These are phyloP conservation scores for Bolboschoenoplectus hybrid DNA, from an alignment of 202 grass and related monocot genomes.

Conservation along the genomic window DNA sequence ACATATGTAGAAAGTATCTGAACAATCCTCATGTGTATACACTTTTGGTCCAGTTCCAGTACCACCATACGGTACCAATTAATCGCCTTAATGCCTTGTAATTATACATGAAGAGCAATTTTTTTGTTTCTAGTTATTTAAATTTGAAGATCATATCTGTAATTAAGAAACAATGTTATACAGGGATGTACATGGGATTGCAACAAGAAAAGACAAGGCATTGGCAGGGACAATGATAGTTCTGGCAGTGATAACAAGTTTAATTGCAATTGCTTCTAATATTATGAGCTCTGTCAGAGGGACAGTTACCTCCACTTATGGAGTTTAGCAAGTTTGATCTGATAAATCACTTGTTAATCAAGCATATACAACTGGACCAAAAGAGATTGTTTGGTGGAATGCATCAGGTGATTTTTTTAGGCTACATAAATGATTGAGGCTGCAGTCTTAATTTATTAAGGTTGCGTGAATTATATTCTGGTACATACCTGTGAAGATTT, in stretches of 20 bases:
- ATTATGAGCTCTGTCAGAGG: constrained; percentile 56
- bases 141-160: background rate
- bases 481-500: constrained; percentile 12
- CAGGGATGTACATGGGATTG: constrained; percentile 79
- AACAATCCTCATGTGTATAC: background rate
- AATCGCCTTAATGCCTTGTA: background rate
- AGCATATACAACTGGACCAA: background rate
- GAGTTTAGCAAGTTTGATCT: background rate
- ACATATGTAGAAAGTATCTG: background rate
- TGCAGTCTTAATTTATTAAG: background rate
- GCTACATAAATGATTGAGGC: background rate
- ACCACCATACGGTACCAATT: background rate
- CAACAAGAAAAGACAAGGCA: constrained; percentile 62
- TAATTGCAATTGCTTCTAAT: constrained; percentile 79
- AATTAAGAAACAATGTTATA: background rate
- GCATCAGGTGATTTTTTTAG: background rate
- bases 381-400: background rate
- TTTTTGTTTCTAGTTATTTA: background rate
- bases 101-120: background rate
- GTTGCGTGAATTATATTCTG: background rate
- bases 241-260: constrained; percentile 73
- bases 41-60: background rate
- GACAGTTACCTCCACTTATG: background rate
- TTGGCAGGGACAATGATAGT: constrained; percentile 66
- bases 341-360: background rate